These are phyloP conservation scores for Fusarium pseudograminearum DNA, from an alignment of 2,329 filamentous ascomycete genomes.

Conservation along the genomic window DNA sequence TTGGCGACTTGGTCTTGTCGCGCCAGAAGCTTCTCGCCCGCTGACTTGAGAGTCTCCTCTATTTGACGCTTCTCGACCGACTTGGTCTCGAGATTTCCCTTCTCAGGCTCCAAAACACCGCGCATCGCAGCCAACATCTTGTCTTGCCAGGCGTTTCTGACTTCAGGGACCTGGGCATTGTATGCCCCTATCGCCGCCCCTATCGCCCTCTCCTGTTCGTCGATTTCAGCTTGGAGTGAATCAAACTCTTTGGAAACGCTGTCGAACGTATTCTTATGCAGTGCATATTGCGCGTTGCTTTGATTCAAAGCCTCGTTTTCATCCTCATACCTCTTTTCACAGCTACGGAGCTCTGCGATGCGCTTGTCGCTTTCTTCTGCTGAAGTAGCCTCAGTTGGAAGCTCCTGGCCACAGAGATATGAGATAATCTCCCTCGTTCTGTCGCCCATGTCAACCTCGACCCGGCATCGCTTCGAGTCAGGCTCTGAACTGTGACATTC, in stretches of 20 bases:
- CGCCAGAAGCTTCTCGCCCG: neutral
- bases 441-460: neutral
- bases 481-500: too few species aligned
- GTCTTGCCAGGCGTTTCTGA: too few species aligned
- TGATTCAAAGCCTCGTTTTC: neutral
- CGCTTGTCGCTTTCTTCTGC: neutral
- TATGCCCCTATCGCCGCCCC: too few species aligned
- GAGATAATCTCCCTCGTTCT: neutral
- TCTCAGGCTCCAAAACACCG: neutral
- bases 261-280: neutral
- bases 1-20: neutral
- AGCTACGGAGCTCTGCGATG: rapidly evolving
- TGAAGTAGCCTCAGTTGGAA: neutral
- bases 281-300: neutral
- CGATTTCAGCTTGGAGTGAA: neutral
- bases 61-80: neutral
- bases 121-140: too few species aligned
- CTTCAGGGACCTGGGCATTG: too few species aligned
- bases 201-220: neutral
- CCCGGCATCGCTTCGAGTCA: neutral
- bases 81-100: neutral
- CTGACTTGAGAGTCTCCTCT: neutral
- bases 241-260: neutral
- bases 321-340: neutral
- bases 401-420: neutral